Evolutionary conservation across 495 filamentous ascomycete species (phyloP).

Genomic region (Viridothelium virens): DNA sequence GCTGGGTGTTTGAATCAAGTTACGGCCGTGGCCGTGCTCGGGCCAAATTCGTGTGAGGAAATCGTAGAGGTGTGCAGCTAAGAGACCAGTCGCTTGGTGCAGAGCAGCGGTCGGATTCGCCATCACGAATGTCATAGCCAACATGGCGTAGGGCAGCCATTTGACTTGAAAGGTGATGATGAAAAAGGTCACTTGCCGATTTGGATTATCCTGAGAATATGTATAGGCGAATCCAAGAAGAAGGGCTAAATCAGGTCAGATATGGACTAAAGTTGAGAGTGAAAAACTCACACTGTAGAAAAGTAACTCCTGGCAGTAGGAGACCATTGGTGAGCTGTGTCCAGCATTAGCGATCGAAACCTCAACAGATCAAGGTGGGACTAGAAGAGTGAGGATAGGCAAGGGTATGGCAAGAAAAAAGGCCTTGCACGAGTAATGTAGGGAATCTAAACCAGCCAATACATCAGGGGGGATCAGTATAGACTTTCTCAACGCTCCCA

Average conservation of each 20-base stretch:
- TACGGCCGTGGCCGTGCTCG: slow-evolving; percentile 68
- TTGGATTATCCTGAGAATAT: slow-evolving; percentile 71
- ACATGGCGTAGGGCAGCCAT: slow-evolving; percentile 66
- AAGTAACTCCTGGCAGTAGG: slow-evolving; percentile 14
- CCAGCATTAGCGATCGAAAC: slow-evolving; percentile 15
- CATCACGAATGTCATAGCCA: slow-evolving; percentile 58
- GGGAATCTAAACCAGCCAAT: slow-evolving; percentile 74
- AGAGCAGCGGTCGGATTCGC: slow-evolving; percentile 42
- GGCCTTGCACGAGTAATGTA: slow-evolving; percentile 51
- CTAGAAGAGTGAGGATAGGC: not conserved
- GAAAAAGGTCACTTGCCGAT: slow-evolving; percentile 59
- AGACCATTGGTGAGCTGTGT: slow-evolving; percentile 20
- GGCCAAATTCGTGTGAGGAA: slow-evolving; percentile 79
- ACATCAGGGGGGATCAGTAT: slow-evolving; percentile 51
- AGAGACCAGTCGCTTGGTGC: slow-evolving; percentile 57
- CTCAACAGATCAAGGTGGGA: slow-evolving; percentile 22
- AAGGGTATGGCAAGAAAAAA: not conserved
- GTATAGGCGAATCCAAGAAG: slow-evolving; percentile 75
- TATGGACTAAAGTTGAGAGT: slow-evolving; percentile 14
- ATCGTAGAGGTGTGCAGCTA: slow-evolving; percentile 78
- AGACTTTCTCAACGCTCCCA: slow-evolving; percentile 87
- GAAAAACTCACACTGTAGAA: slow-evolving; percentile 22
- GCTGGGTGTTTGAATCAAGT: slow-evolving; percentile 59
- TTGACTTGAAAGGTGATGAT: slow-evolving; percentile 69
- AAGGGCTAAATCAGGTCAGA: slow-evolving; percentile 45